A percentile compares a stretch with the other conserved stretches of the same genome.
These are phyloP conservation scores for Blepharisma undulans DNA, from an alignment of 169 alveolate genomes.

Conservation along the genomic window DNA sequence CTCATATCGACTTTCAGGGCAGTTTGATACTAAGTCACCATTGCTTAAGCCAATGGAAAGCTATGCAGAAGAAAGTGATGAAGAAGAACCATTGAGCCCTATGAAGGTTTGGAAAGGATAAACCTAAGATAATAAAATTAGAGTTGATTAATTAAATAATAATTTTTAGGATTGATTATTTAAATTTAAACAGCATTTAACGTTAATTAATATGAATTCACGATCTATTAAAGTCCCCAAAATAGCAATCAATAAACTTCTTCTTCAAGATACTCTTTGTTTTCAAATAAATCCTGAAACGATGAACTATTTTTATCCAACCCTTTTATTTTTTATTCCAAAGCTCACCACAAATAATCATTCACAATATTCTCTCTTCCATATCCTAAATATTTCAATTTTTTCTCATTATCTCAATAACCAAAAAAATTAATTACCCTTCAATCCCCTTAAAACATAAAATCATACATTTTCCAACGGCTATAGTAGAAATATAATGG, in stretches of 20 bases:
- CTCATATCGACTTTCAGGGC: not conserved
- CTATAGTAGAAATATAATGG: not conserved
- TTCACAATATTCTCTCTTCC: not conserved
- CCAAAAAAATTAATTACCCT: not conserved
- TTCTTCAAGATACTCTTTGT: not conserved
- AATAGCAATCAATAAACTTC: not conserved
- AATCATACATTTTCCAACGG: not conserved
- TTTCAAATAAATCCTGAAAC: not conserved
- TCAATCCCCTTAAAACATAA: not conserved
- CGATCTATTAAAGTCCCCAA: not conserved
- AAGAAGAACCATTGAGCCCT: not conserved
- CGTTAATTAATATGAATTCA: too few relatives aligned
- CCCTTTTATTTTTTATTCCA: not conserved
- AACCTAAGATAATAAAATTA: too few relatives aligned
- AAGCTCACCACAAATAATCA: not conserved
- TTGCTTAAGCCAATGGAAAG: not conserved
- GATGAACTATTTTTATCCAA: not conserved
- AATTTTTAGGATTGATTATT: too few relatives aligned
- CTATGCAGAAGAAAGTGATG: not conserved
- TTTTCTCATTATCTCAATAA: not conserved
- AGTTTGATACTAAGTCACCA: not conserved
- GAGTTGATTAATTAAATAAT: not conserved
- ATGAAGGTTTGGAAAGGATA: not conserved
- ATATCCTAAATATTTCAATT: not conserved
- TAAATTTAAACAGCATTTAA: too few relatives aligned